Conservation (phyloP, 164 flowering plant species). For the Berberis vulgaris region DNA sequence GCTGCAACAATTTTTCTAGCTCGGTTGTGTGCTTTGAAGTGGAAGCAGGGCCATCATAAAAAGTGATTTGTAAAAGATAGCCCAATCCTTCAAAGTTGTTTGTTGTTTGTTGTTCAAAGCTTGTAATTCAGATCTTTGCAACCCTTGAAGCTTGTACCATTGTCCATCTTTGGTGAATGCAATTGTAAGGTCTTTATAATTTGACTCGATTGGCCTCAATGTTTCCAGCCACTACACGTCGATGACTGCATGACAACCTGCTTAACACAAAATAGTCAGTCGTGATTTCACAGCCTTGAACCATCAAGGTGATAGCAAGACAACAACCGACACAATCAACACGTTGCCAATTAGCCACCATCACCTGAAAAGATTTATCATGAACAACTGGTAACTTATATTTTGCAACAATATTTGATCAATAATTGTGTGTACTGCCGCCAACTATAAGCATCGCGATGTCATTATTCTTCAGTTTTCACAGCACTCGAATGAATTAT, state of each 20-base stretch:
- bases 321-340: neutral
- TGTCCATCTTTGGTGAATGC: neutral
- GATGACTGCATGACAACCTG: neutral
- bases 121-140: neutral
- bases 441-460: neutral
- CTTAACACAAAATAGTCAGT: neutral
- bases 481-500: neutral
- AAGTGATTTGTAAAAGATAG: neutral
- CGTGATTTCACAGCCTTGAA: neutral
- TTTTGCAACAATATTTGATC: neutral
- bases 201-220: neutral
- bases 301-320: neutral
- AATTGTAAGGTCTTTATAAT: neutral
- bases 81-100: neutral
- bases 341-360: neutral
- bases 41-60: neutral
- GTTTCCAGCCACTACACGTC: neutral
- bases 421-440: neutral
- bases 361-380: neutral
- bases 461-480: neutral
- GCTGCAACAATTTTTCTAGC: too few relatives aligned
- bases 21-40: neutral
- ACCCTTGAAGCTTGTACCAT: neutral
- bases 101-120: neutral
- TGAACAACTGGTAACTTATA: neutral